Evolutionary conservation across 1,139 yeast species (phyloP), one percentile per base, ranked within the genome.

Genomic region (Candida albicans): DNA sequence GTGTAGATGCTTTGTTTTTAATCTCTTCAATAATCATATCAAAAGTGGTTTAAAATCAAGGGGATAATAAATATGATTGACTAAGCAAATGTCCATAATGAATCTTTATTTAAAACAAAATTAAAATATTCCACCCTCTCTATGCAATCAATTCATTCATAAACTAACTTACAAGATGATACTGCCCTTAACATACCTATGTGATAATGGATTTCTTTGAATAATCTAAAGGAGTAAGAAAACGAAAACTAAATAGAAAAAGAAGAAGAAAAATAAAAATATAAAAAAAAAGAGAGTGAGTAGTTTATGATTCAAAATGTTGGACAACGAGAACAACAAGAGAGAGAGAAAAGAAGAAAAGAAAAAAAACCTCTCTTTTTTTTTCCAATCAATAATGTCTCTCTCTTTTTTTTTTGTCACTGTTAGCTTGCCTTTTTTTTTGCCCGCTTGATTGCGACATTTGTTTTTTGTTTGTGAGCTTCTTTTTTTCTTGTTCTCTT

Each of bases 281-380:
- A 30, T 12, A 15, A 29, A 35, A 30, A 26, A 34, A 33, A 35
- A 35, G 31, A 35, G 24, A 15, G 37, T 22, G 31, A 31, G 31
- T 18, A 29, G 32, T 29, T 29, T 31, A 34, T 15, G 33, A 13
- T 32, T 31, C 31, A 24, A 41, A 33, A 42, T 37, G 37, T 33
- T 35, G 43, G 37, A 46, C 35, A 37, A 36, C 32, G 39, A 40
- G 14, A 43, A 38, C 33, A 26, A 34, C 33, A 31, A 33, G 32
- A 42, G 33, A 36, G 26, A 30, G 31, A 37, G 35, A 42, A 36
- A 31, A 18, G 12, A 13, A 39, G 14, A 35, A 31, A 35, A 33
- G 33, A 32, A 40, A 31, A 40, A 26, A 28, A 11, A 27, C 15
- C 25, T 33, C 31, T 11, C 22, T 15, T 13, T 15, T 13, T 22